Evolutionary conservation across 495 filamentous ascomycete genomes (phyloP).

Genomic region (Delitschia confertaspora): DNA sequence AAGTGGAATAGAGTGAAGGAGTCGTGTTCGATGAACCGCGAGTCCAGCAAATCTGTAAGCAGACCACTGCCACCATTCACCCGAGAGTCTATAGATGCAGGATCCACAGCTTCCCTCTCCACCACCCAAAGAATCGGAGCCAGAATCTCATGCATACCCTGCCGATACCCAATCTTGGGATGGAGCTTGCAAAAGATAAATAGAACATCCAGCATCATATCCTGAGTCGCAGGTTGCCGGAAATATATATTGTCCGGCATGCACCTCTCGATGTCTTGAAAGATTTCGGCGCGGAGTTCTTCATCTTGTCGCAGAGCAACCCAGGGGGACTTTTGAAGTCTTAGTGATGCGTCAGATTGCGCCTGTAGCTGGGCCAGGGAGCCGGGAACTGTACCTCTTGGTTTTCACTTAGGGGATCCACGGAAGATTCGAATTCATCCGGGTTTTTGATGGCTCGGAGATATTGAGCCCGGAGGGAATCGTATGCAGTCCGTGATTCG

Average conservation of each 20-base stretch:
- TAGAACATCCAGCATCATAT: constrained; percentile 74
- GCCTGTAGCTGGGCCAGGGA: constrained; percentile 2
- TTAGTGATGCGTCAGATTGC: constrained; percentile 39
- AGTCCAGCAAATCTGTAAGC: constrained; percentile 60
- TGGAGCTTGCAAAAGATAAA: constrained; percentile 95
- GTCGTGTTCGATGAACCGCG: constrained; percentile 75
- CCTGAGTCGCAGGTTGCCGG: constrained; percentile 66
- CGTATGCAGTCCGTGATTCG: constrained; percentile 66
- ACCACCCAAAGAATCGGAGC: constrained; percentile 87
- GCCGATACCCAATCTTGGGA: constrained; percentile 77
- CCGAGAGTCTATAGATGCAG: constrained; percentile 20
- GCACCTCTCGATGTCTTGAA: constrained; percentile 89
- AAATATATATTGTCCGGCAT: constrained; percentile 92
- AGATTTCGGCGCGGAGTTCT: constrained; percentile 72
- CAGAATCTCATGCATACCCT: constrained; percentile 95
- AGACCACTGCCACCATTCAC: constrained; percentile 34
- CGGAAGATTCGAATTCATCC: constrained; percentile 60
- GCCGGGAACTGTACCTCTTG: constrained; percentile 51
- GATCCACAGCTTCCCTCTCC: constrained; percentile 67
- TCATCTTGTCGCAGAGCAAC: constrained; percentile 75
- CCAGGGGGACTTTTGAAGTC: constrained; percentile 73
- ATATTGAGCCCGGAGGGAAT: constrained; percentile 60
- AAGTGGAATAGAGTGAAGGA: constrained; percentile 75
- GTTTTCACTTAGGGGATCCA: constrained; percentile 83
- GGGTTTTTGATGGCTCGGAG: constrained; percentile 73